These are phyloP conservation scores for Ananas comosus DNA, from an alignment of 176 grass and related monocot genomes.

Conservation along the genomic window DNA sequence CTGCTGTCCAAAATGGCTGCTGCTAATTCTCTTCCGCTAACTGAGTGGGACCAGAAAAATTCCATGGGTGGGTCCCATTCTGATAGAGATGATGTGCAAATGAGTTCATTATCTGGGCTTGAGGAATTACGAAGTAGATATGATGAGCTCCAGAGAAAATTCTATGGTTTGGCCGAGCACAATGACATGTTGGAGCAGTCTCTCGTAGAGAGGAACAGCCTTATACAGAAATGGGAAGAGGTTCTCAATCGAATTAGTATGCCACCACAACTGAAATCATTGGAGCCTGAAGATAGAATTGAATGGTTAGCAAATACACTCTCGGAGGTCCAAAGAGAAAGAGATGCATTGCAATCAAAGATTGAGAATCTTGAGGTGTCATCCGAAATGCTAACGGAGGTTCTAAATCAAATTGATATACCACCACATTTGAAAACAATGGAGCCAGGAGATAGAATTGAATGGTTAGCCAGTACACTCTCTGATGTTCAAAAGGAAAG, in stretches of 20 bases:
- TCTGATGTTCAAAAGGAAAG: slow-evolving; percentile 62
- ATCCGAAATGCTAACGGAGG: slow-evolving; percentile 57
- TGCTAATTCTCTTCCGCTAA: slow-evolving; percentile 34
- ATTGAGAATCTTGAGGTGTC: slow-evolving; percentile 94
- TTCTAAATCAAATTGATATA: slow-evolving; percentile 1
- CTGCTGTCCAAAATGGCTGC: slow-evolving; percentile 69
- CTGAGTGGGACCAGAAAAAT: slow-evolving; percentile 38
- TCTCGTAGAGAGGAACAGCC: slow-evolving; percentile 75
- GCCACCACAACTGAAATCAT: slow-evolving; percentile 51
- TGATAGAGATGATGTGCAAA: slow-evolving; percentile 19
- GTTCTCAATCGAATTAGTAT: slow-evolving; percentile 53
- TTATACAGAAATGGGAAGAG: slow-evolving; percentile 91
- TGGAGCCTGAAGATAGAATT: slow-evolving; percentile 66
- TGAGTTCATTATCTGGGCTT: slow-evolving; percentile 37
- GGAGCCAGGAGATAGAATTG: slow-evolving; percentile 60
- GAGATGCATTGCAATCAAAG: slow-evolving; percentile 67
- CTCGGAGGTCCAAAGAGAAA: slow-evolving; percentile 60
- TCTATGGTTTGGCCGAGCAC: slow-evolving; percentile 87
- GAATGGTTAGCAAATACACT: slow-evolving; percentile 58
- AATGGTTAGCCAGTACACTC: slow-evolving; percentile 56
- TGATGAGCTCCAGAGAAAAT: slow-evolving; percentile 65
- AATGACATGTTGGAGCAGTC: slow-evolving; percentile 97
- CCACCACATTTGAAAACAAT: slow-evolving; percentile 55
- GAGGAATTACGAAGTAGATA: slow-evolving; percentile 71
- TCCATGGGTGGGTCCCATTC: slow-evolving; percentile 39